Evolutionary conservation across 306 rosid genomes (phyloP).

Genomic region (Quercus berberidifolia): DNA sequence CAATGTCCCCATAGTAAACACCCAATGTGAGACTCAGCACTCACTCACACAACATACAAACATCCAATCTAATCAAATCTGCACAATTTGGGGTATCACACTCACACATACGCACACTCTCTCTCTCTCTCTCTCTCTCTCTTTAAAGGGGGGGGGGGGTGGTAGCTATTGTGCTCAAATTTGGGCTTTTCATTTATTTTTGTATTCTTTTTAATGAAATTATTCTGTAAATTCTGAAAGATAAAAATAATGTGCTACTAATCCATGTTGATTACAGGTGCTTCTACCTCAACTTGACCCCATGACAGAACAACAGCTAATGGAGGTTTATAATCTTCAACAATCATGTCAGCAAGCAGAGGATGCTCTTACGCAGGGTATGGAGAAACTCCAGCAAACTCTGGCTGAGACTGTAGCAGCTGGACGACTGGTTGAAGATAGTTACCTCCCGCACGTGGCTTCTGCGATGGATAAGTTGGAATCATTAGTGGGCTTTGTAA

Average conservation of each 20-base stretch:
- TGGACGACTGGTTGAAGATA: conserved; percentile 51
- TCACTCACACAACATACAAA: too few relatives aligned
- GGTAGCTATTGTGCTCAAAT: neutral
- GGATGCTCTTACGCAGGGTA: conserved; percentile 89
- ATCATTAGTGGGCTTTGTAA: conserved; percentile 64
- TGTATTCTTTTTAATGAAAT: neutral
- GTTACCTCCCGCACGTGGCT: conserved; percentile 41
- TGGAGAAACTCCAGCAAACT: conserved; percentile 71
- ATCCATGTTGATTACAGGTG: conserved; percentile 48
- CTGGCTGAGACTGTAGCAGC: conserved; percentile 57
- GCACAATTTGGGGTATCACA: too few relatives aligned
- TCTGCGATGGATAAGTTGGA: conserved; percentile 80
- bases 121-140: too few relatives aligned
- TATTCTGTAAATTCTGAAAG: neutral
- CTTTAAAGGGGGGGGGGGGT: fast-evolving
- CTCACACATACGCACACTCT: too few relatives aligned
- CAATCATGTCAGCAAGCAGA: conserved; percentile 91
- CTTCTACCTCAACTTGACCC: conserved; percentile 62
- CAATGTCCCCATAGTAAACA: too few relatives aligned
- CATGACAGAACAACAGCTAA: conserved; percentile 57
- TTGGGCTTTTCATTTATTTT: neutral
- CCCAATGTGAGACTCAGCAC: too few relatives aligned
- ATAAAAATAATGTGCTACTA: conserved; percentile 6
- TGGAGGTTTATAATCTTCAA: conserved; percentile 51
- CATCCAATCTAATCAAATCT: too few relatives aligned